Conservation (phyloP, 306 rosid genomes). For the Cercis canadensis region DNA sequence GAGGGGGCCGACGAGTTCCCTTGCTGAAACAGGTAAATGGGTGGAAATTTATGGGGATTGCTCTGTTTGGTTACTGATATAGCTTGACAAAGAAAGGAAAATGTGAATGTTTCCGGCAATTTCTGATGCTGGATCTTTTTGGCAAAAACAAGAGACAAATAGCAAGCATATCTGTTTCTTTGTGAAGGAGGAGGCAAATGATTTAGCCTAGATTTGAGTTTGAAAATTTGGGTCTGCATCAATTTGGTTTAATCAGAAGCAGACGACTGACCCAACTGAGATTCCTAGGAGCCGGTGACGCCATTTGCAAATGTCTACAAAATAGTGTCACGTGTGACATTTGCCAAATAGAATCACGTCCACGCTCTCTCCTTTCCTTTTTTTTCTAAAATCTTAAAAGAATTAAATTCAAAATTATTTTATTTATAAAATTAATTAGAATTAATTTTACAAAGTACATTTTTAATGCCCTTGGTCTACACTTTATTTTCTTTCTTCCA, state of each 20-base stretch:
- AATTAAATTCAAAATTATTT: too few relatives aligned
- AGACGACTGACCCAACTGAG: not conserved
- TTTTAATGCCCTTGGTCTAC: too few relatives aligned
- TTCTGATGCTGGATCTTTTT: conserved; percentile 3
- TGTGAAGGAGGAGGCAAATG: conserved; percentile 9
- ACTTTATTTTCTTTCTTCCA: too few relatives aligned
- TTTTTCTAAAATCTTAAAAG: too few relatives aligned
- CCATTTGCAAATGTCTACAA: too few relatives aligned
- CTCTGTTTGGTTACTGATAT: conserved; percentile 52
- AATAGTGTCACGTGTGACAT: too few relatives aligned
- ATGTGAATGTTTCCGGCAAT: conserved; percentile 33
- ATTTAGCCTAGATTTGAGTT: not conserved
- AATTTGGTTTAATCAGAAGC: not conserved
- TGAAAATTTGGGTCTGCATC: not conserved
- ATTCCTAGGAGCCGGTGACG: too few relatives aligned
- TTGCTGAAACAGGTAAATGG: conserved; percentile 55
- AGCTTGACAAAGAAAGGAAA: conserved; percentile 32
- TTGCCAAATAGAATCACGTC: too few relatives aligned
- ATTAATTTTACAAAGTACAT: too few relatives aligned
- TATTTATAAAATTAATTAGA: too few relatives aligned
- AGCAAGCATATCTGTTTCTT: not conserved
- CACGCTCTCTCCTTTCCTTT: too few relatives aligned
- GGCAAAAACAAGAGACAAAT: too few relatives aligned
- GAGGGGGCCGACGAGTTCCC: conserved; percentile 44
- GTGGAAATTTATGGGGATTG: conserved; percentile 42